These are phyloP conservation scores for Trichoderma breve DNA, from an alignment of 2,329 filamentous ascomycete genomes.

Conservation along the genomic window DNA sequence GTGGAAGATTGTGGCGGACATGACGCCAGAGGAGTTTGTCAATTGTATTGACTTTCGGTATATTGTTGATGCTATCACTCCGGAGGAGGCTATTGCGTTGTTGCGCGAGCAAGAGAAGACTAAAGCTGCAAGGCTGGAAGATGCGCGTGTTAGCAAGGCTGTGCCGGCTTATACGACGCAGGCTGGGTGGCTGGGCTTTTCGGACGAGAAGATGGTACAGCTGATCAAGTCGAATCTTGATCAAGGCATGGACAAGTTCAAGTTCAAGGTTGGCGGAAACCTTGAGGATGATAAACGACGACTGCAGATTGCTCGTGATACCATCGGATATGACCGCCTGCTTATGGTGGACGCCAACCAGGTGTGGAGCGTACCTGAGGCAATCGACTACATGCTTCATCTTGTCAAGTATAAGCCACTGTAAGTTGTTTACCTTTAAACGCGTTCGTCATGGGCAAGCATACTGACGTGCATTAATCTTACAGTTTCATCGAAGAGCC, in stretches of 20 bases:
- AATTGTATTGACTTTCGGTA: conserved; percentile 89
- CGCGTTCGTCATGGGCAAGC: neutral
- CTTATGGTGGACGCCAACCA: conserved; percentile 94
- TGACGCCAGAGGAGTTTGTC: conserved; percentile 83
- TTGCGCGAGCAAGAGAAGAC: conserved; percentile 62
- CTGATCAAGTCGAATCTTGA: conserved; percentile 70
- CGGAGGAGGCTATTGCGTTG: conserved; percentile 73
- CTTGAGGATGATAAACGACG: conserved; percentile 70
- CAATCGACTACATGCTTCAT: conserved; percentile 79
- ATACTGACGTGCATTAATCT: neutral
- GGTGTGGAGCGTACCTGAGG: conserved; percentile 86
- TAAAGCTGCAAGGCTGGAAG: conserved; percentile 67
- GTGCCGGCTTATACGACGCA: conserved; percentile 88
- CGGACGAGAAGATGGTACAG: conserved; percentile 78
- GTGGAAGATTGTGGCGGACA: conserved; percentile 84
- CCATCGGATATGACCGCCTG: conserved; percentile 81
- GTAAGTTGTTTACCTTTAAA: neutral
- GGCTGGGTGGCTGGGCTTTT: conserved; percentile 88
- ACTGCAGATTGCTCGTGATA: conserved; percentile 69
- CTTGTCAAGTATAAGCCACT: conserved; percentile 73
- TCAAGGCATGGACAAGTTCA: conserved; percentile 80
- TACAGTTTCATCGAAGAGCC: conserved; percentile 90
- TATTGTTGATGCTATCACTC: conserved; percentile 85
- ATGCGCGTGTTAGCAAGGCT: conserved; percentile 69
- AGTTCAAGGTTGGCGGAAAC: conserved; percentile 79